A percentile compares a stretch with the other conserved stretches of the same genome.
Conservation (phyloP, 306 rosid species). For the Ammopiptanthus mongolicus region DNA sequence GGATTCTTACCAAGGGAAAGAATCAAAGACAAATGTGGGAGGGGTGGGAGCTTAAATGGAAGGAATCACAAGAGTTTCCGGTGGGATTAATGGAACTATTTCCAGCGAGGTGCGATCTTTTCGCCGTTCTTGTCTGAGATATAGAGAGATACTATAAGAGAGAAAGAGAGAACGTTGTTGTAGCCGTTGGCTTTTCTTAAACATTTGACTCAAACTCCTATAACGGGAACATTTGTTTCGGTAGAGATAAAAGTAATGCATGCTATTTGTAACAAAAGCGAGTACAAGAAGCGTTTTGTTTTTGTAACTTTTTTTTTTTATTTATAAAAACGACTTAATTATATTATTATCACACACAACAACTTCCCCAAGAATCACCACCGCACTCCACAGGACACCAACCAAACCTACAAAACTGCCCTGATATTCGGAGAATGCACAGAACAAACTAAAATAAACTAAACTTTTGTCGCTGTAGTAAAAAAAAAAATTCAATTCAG, state of each 20-base stretch:
- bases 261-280: background rate
- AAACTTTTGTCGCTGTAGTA: too few species aligned
- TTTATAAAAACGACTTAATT: background rate
- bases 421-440: background rate
- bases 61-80: background rate
- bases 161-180: slow-evolving; percentile 10
- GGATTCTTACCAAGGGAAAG: slow-evolving; percentile 73
- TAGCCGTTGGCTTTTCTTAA: slow-evolving; percentile 47
- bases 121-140: slow-evolving; percentile 30
- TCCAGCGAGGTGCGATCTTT: slow-evolving; percentile 20
- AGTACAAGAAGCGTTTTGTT: background rate
- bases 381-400: background rate
- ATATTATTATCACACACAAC: too few species aligned
- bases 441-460: background rate
- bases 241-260: background rate
- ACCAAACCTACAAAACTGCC: background rate
- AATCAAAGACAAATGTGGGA: slow-evolving; percentile 45
- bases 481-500: too few species aligned
- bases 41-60: slow-evolving; percentile 40
- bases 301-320: background rate
- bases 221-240: slow-evolving; percentile 20
- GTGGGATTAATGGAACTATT: slow-evolving; percentile 9
- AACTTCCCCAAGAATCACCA: background rate
- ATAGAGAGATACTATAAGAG: background rate
- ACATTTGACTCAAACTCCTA: slow-evolving; percentile 4